These are phyloP conservation scores for Fusarium tanahbumbuense DNA, from an alignment of 2,329 filamentous ascomycete genomes.

Conservation along the genomic window DNA sequence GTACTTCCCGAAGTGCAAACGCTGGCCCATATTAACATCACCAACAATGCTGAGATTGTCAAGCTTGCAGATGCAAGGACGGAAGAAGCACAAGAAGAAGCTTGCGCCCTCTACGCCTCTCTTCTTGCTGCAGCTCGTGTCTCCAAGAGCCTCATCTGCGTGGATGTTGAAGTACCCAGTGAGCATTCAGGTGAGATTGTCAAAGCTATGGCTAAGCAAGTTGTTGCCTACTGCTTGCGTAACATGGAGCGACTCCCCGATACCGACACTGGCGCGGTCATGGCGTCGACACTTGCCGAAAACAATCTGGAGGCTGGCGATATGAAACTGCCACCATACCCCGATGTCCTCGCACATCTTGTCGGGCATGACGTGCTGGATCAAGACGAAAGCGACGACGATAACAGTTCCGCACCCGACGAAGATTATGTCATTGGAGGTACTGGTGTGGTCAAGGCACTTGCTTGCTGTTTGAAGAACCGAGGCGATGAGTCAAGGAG, in stretches of 20 bases:
- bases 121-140: slow-evolving; percentile 88
- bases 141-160: slow-evolving; percentile 83
- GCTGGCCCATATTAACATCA: slow-evolving; percentile 86
- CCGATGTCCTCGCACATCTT: slow-evolving; percentile 87
- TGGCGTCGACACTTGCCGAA: slow-evolving; percentile 58
- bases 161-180: slow-evolving; percentile 90
- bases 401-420: slow-evolving; percentile 79
- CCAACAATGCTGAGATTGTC: slow-evolving; percentile 81
- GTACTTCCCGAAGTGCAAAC: slow-evolving; percentile 84
- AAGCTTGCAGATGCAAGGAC: slow-evolving; percentile 79
- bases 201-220: slow-evolving; percentile 90
- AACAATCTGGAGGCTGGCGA: slow-evolving; percentile 48
- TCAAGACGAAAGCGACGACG: slow-evolving; percentile 65
- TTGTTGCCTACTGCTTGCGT: slow-evolving; percentile 92
- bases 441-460: slow-evolving; percentile 92
- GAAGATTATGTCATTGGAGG: slow-evolving; percentile 97
- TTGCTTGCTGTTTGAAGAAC: slow-evolving; percentile 90
- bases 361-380: slow-evolving; percentile 74
- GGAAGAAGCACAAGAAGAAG: slow-evolving; percentile 88
- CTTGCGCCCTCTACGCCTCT: slow-evolving; percentile 92
- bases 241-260: slow-evolving; percentile 88
- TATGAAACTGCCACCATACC: slow-evolving; percentile 60
- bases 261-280: slow-evolving; percentile 65
- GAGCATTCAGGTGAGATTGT: slow-evolving; percentile 88
- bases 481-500: slow-evolving; percentile 70